phyloP scores from a whole-genome alignment of 148 eudicot genomes.

The Chenopodium berlandieri region DNA sequence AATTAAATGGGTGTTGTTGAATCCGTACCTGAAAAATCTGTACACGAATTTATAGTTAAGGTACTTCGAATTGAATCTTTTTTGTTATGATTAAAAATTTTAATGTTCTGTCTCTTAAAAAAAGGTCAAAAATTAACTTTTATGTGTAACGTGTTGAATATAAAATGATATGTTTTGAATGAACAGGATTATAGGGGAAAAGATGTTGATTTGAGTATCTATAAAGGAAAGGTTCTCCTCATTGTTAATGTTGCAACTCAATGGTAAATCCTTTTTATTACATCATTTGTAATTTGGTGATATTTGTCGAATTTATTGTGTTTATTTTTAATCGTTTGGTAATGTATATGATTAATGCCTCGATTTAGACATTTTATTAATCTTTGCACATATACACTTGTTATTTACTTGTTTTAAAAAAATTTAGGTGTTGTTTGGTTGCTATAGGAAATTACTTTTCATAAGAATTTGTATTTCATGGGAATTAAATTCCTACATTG shows the following conservation, averaged over 20 bases:
- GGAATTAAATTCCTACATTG: too few relatives aligned
- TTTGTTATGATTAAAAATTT: not conserved
- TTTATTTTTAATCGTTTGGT: too few relatives aligned
- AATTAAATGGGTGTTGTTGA: constrained; percentile 63
- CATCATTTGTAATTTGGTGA: not conserved
- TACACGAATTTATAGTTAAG: constrained; percentile 74
- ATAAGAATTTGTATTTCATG: too few relatives aligned
- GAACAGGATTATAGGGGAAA: constrained; percentile 60
- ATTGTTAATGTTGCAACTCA: constrained; percentile 89
- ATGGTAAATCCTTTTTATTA: constrained; percentile 39
- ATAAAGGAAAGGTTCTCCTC: constrained; percentile 82
- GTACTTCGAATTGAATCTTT: constrained; percentile 11
- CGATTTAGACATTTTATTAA: not conserved
- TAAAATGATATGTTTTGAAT: not conserved
- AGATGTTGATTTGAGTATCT: constrained; percentile 68
- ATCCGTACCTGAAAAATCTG: constrained; percentile 56
- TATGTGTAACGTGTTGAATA: not conserved
- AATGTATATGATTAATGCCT: not conserved
- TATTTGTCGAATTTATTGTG: not conserved
- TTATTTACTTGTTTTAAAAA: too few relatives aligned
- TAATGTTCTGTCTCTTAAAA: not conserved
- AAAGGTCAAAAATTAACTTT: not conserved
- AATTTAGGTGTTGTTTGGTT: too few relatives aligned
- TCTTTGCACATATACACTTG: not conserved
- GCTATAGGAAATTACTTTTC: too few relatives aligned